Evolutionary conservation across 1,139 yeast species (phyloP).

Genomic region (Insectozyma bohioensis): DNA sequence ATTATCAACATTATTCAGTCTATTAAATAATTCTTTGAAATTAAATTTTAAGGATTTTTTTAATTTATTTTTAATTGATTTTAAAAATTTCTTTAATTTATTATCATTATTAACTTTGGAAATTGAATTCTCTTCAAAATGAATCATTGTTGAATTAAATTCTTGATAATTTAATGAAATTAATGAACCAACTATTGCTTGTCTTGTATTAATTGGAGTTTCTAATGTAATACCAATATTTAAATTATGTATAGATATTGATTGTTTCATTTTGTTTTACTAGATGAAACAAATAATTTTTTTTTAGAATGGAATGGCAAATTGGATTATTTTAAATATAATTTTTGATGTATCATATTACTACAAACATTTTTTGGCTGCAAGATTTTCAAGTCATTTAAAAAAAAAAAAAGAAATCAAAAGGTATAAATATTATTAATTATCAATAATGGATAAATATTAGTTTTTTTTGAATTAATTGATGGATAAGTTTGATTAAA

Average conservation of each 20-base stretch:
- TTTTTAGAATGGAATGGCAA: not conserved
- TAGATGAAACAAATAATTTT: not conserved
- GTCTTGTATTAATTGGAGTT: conserved; percentile 2
- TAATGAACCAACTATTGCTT: conserved; percentile 3
- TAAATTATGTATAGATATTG: not conserved
- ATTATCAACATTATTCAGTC: too few species aligned
- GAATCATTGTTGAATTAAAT: too few species aligned
- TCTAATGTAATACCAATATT: not conserved
- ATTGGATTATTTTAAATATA: too few species aligned
- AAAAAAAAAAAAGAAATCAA: not conserved
- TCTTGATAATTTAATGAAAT: not conserved
- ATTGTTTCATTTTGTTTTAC: not conserved
- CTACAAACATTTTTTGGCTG: not conserved
- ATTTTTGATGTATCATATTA: not conserved
- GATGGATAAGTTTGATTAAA: too few species aligned
- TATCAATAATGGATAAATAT: not conserved
- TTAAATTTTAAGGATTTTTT: too few species aligned
- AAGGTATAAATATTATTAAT: not conserved
- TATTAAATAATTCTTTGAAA: too few species aligned
- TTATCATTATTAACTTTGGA: too few species aligned
- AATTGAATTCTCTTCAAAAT: too few species aligned
- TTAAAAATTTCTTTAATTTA: too few species aligned
- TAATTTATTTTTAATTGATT: too few species aligned
- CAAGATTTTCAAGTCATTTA: not conserved
- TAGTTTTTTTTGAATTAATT: not conserved